Conservation (phyloP, 441 rosid genomes). For the Pelargonium australe region DNA sequence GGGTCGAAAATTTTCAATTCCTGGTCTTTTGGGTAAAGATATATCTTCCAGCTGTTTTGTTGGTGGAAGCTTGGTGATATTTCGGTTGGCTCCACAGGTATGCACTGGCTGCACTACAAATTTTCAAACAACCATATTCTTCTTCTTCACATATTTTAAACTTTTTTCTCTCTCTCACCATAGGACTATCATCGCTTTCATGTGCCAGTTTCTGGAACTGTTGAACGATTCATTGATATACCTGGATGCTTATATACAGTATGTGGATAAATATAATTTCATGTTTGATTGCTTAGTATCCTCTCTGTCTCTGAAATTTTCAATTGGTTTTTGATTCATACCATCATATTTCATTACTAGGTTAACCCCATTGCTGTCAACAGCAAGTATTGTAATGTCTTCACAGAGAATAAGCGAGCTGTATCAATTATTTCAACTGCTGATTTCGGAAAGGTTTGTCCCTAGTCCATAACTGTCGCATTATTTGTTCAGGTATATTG, state of each 20-base stretch:
- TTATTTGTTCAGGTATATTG: no score
- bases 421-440: slow-evolving; percentile 61
- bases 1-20: slow-evolving; percentile 83
- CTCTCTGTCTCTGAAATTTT: background rate
- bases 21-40: slow-evolving; percentile 72
- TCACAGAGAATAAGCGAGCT: slow-evolving; percentile 80
- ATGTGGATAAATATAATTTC: slow-evolving; percentile 20
- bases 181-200: slow-evolving; percentile 95
- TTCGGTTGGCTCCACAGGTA: slow-evolving; percentile 95
- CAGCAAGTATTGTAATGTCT: slow-evolving; percentile 89
- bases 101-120: background rate
- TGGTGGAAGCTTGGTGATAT: slow-evolving; percentile 77
- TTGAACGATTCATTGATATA: slow-evolving; percentile 50
- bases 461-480: background rate
- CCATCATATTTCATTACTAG: slow-evolving; percentile 26
- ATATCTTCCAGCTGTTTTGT: slow-evolving; percentile 39
- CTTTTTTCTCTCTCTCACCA: background rate
- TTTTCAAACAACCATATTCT: background rate
- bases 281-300: background rate
- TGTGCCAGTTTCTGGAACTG: slow-evolving; percentile 73
- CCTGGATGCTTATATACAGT: slow-evolving; percentile 84
- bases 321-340: background rate
- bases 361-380: slow-evolving; percentile 94
- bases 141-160: background rate
- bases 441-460: slow-evolving; percentile 80